Evolutionary conservation across 371 early-diverging fungal genomes (phyloP).

Genomic region (Apophysomyces variabilis): DNA sequence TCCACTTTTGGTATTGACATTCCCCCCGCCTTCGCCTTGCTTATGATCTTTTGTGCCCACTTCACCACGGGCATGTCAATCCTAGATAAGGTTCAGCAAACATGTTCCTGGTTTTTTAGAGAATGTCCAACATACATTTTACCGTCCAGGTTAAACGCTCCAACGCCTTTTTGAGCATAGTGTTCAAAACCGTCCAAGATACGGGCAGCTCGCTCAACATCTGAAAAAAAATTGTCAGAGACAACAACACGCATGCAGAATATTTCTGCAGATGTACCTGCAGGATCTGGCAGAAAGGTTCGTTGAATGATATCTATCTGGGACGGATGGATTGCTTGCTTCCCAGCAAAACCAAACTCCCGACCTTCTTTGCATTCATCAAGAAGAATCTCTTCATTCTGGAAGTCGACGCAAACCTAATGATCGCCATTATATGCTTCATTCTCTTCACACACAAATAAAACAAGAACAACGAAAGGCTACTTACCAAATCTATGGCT

Average conservation of each 20-base stretch:
- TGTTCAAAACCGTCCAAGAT: conserved; percentile 72
- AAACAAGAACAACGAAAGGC: not conserved
- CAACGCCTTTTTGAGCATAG: conserved; percentile 72
- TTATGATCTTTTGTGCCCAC: conserved; percentile 69
- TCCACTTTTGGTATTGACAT: conserved; percentile 48
- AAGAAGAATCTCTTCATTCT: conserved; percentile 62
- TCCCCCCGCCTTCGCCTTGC: conserved; percentile 60
- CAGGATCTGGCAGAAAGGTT: conserved; percentile 73
- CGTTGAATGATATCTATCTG: conserved; percentile 86
- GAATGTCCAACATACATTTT: conserved; percentile 67
- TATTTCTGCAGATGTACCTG: conserved; percentile 48
- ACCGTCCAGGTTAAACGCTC: conserved; percentile 91
- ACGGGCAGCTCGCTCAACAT: conserved; percentile 63
- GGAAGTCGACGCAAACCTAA: conserved; percentile 85
- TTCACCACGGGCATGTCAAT: conserved; percentile 75
- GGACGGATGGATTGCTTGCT: conserved; percentile 92
- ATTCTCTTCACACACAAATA: not conserved
- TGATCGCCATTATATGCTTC: not conserved
- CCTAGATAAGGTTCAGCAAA: conserved; percentile 30
- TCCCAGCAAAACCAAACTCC: conserved; percentile 93
- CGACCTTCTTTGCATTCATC: conserved; percentile 89
- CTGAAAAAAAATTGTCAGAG: conserved; percentile 24
- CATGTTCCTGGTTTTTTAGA: not conserved
- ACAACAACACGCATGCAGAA: not conserved
- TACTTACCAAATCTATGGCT: conserved; percentile 84